These are phyloP conservation scores for Pelargonium nanum DNA, from an alignment of 345 rosid species.

Conservation along the genomic window DNA sequence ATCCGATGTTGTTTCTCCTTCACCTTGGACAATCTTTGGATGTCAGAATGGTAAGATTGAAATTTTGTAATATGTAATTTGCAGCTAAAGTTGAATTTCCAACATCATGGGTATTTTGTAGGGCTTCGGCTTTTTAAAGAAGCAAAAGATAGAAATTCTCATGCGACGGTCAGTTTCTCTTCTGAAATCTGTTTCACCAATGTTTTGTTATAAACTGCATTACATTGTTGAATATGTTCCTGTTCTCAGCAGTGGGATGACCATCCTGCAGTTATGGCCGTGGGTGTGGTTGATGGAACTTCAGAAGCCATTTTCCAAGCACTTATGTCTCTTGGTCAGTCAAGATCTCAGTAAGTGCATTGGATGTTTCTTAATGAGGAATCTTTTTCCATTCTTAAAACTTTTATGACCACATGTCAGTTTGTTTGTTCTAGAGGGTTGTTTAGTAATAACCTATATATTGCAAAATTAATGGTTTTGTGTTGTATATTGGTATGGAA, in stretches of 20 bases:
- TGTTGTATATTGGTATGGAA: not conserved
- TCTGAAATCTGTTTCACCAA: not conserved
- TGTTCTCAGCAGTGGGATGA: conserved; percentile 70
- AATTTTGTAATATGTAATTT: not conserved
- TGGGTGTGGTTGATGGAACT: conserved; percentile 70
- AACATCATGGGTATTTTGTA: conserved; percentile 14
- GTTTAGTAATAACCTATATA: not conserved
- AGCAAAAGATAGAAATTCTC: conserved; percentile 65
- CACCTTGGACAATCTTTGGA: conserved; percentile 93
- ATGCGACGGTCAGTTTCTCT: conserved; percentile 36
- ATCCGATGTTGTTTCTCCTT: conserved; percentile 79
- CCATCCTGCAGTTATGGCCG: conserved; percentile 93
- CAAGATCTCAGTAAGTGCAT: conserved; percentile 84
- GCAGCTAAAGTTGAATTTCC: not conserved
- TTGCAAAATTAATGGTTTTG: not conserved
- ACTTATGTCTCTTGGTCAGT: conserved; percentile 74
- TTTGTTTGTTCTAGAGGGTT: not conserved
- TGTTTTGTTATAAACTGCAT: not conserved
- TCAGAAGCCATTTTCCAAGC: conserved; percentile 72
- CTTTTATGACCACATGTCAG: not conserved
- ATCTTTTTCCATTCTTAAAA: not conserved
- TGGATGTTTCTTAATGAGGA: conserved; percentile 14
- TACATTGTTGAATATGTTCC: not conserved
- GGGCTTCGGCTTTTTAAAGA: conserved; percentile 90
- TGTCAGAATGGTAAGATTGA: conserved; percentile 66